phyloP scores from a whole-genome alignment of 2,329 filamentous ascomycete species.

The Diaporthe sp. region DNA sequence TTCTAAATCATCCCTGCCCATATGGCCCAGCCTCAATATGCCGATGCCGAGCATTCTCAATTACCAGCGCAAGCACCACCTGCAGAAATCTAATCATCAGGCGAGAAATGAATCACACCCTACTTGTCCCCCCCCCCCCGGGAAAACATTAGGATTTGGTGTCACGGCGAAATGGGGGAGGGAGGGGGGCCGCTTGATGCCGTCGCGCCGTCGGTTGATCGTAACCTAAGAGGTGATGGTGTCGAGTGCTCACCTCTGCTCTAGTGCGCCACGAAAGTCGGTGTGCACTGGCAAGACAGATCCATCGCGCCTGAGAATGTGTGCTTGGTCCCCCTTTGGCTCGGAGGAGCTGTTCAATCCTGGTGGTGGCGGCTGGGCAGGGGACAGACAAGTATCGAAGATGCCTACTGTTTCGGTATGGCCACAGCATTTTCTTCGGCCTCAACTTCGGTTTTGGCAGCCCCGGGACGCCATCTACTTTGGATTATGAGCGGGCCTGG shows the following conservation, averaged over 20 bases:
- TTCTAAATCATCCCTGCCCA: neutral
- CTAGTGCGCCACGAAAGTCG: neutral
- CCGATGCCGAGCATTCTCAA: slow-evolving; percentile 1
- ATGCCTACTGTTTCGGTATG: neutral
- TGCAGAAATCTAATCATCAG: slow-evolving; percentile 8
- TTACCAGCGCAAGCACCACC: neutral
- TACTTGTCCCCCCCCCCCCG: neutral
- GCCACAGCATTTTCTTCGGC: neutral
- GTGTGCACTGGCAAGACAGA: neutral
- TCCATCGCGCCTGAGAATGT: neutral
- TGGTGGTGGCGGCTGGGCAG: neutral
- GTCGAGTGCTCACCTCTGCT: neutral
- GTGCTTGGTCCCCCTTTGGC: neutral
- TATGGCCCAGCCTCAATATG: neutral
- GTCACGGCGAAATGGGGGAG: neutral
- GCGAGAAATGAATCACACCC: neutral
- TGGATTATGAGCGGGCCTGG: too few species aligned
- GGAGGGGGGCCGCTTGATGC: neutral
- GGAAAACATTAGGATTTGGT: neutral
- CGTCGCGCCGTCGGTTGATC: slow-evolving; percentile 14
- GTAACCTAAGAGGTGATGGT: neutral
- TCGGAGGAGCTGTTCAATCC: neutral
- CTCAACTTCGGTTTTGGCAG: neutral
- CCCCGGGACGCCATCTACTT: neutral
- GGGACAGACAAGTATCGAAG: neutral